phyloP scores from a whole-genome alignment of 2,329 filamentous ascomycete genomes.

The Calonectria pseudoturangicola region DNA sequence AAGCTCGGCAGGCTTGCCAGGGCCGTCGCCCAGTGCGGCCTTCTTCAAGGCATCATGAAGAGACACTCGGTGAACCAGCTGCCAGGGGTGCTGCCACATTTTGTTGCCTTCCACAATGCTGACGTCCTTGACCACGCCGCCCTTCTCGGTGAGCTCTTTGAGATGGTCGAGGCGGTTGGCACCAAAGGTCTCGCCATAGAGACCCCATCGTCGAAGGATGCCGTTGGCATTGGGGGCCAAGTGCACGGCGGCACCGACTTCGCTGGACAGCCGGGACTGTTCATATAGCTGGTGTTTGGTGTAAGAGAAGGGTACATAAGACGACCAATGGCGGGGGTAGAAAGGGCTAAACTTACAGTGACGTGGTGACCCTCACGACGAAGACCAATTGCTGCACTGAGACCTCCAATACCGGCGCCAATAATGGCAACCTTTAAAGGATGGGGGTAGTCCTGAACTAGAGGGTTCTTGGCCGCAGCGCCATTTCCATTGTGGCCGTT shows the following conservation, averaged over 20 bases:
- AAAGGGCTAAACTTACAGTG: slow-evolving; percentile 44
- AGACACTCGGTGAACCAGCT: slow-evolving; percentile 70
- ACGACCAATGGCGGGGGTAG: not conserved
- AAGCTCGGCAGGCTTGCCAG: slow-evolving; percentile 61
- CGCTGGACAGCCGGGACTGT: slow-evolving; percentile 73
- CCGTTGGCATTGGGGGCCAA: slow-evolving; percentile 77
- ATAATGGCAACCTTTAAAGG: slow-evolving; percentile 42
- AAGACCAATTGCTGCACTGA: slow-evolving; percentile 69
- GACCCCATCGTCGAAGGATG: slow-evolving; percentile 66
- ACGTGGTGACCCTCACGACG: slow-evolving; percentile 68
- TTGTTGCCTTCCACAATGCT: slow-evolving; percentile 60
- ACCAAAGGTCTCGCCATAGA: slow-evolving; percentile 62
- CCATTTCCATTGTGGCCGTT: slow-evolving; percentile 38
- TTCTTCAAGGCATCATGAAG: slow-evolving; percentile 70
- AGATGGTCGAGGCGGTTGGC: slow-evolving; percentile 59
- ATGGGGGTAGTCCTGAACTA: slow-evolving; percentile 39
- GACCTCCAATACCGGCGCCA: slow-evolving; percentile 66
- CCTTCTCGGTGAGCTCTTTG: slow-evolving; percentile 61
- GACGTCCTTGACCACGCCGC: slow-evolving; percentile 58
- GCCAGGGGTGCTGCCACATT: slow-evolving; percentile 69
- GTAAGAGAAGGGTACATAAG: not conserved
- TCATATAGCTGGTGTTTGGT: slow-evolving; percentile 70
- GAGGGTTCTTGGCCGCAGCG: slow-evolving; percentile 32
- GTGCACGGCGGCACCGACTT: slow-evolving; percentile 77
- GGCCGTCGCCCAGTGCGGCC: slow-evolving; percentile 62